Percentiles rank a stretch among this genome's conserved stretches.
These are phyloP conservation scores for Blastobotrys malaysiensis DNA, from an alignment of 1,139 yeast genomes.

Conservation along the genomic window DNA sequence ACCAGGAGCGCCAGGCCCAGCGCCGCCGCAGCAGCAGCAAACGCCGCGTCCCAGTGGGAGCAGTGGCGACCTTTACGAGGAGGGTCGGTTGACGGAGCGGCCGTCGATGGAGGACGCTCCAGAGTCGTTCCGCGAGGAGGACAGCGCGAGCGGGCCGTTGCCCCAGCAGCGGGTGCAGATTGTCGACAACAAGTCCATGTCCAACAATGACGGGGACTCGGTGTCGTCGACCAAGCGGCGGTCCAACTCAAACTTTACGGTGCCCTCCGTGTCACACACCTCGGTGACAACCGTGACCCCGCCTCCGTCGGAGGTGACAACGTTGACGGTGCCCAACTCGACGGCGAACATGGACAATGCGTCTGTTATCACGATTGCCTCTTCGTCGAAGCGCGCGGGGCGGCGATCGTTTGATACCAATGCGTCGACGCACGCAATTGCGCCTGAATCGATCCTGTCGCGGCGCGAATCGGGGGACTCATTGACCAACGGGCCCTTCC, in stretches of 20 bases:
- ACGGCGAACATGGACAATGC: constrained; percentile 29
- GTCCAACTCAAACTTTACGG: constrained; percentile 30
- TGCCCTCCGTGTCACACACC: constrained; percentile 28
- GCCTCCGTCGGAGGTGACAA: constrained; percentile 12
- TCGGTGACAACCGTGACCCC: constrained; percentile 29
- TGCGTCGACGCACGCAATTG: constrained; percentile 36
- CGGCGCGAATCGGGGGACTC: constrained; percentile 27
- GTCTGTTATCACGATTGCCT: constrained; percentile 36
- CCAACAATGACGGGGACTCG: constrained; percentile 11
- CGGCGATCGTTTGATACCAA: constrained; percentile 35
- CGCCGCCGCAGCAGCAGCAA: not conserved
- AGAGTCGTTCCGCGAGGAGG: not conserved
- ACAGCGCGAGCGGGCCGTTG: not conserved
- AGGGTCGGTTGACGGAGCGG: not conserved
- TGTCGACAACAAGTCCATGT: constrained; percentile 15
- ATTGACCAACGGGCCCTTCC: constrained; percentile 13
- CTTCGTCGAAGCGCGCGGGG: constrained; percentile 33
- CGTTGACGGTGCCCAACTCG: constrained; percentile 5
- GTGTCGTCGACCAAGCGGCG: constrained; percentile 21
- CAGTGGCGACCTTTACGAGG: not conserved
- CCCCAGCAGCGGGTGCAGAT: constrained; percentile 19
- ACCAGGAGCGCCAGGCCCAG: not conserved
- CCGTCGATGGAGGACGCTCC: not conserved
- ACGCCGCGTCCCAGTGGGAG: not conserved
- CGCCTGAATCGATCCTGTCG: constrained; percentile 33